Evolutionary conservation across 495 filamentous ascomycete genomes (phyloP).

Genomic region (Bryoglossum gracile): DNA sequence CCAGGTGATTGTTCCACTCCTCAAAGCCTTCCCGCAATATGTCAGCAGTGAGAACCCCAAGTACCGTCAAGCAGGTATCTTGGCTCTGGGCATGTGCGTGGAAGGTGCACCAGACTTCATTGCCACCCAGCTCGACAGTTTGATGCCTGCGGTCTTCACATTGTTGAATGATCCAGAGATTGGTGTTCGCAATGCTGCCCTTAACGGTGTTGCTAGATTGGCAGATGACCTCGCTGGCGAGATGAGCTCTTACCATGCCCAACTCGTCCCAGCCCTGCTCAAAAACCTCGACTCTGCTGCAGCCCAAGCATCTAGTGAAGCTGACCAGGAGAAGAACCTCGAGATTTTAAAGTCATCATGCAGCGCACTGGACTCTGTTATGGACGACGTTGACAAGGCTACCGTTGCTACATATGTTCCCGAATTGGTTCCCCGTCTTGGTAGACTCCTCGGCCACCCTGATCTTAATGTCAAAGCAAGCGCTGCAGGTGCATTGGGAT

Average conservation of each 20-base stretch:
- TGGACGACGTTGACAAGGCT: slow-evolving; percentile 80
- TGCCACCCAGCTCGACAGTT: slow-evolving; percentile 74
- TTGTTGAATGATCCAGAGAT: slow-evolving; percentile 76
- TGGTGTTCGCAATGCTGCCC: slow-evolving; percentile 76
- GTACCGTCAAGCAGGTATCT: slow-evolving; percentile 80
- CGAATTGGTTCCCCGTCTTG: slow-evolving; percentile 76
- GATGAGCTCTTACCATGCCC: slow-evolving; percentile 72
- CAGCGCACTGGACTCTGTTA: slow-evolving; percentile 83
- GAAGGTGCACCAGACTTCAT: slow-evolving; percentile 97
- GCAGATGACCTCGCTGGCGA: slow-evolving; percentile 91
- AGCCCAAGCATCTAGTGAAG: slow-evolving; percentile 34
- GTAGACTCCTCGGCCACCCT: slow-evolving; percentile 67
- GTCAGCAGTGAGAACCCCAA: slow-evolving; percentile 64
- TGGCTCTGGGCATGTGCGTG: slow-evolving; percentile 87
- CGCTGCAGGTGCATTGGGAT: slow-evolving; percentile 81
- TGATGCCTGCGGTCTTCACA: slow-evolving; percentile 79
- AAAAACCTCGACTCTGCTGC: slow-evolving; percentile 80
- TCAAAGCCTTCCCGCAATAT: slow-evolving; percentile 76
- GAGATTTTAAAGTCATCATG: slow-evolving; percentile 85
- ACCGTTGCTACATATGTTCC: slow-evolving; percentile 74
- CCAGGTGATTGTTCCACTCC: slow-evolving; percentile 88
- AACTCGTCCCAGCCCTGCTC: slow-evolving; percentile 74
- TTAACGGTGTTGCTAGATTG: slow-evolving; percentile 78
- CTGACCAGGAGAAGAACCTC: slow-evolving; percentile 61
- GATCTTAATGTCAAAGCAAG: slow-evolving; percentile 87